phyloP scores from a whole-genome alignment of 305 asterid genomes.

The Solanum hybrid region DNA sequence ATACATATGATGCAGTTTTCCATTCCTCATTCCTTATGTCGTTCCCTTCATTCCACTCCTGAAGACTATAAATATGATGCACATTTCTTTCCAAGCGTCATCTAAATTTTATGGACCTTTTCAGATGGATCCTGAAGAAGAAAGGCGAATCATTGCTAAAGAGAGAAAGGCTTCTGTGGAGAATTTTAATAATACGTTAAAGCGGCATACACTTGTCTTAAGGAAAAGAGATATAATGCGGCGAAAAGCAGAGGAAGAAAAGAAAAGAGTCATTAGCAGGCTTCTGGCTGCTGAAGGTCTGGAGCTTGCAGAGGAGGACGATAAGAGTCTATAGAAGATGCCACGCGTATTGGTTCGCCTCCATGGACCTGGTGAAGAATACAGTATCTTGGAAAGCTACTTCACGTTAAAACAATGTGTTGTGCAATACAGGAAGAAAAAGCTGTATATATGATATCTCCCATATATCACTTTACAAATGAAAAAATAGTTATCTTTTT shows the following conservation, averaged over 20 bases:
- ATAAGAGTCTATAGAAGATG: constrained; percentile 23
- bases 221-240: constrained; percentile 72
- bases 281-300: constrained; percentile 95
- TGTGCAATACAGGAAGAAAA: background rate
- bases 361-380: background rate
- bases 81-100: background rate
- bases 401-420: background rate
- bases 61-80: background rate
- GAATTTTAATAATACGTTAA: constrained; percentile 61
- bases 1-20: background rate
- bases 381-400: background rate
- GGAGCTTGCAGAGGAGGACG: constrained; percentile 72
- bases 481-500: background rate
- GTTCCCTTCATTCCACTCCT: background rate
- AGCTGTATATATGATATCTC: constrained; percentile 3
- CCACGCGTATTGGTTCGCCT: background rate
- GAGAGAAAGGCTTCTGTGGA: constrained; percentile 70
- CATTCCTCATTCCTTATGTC: background rate
- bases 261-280: constrained; percentile 46
- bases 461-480: background rate
- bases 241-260: constrained; percentile 72
- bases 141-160: constrained; percentile 71
- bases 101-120: background rate
- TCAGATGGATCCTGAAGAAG: constrained; percentile 91
- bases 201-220: constrained; percentile 72